These are phyloP conservation scores for Plantago coronopus DNA, from an alignment of 305 asterid genomes.

Conservation along the genomic window DNA sequence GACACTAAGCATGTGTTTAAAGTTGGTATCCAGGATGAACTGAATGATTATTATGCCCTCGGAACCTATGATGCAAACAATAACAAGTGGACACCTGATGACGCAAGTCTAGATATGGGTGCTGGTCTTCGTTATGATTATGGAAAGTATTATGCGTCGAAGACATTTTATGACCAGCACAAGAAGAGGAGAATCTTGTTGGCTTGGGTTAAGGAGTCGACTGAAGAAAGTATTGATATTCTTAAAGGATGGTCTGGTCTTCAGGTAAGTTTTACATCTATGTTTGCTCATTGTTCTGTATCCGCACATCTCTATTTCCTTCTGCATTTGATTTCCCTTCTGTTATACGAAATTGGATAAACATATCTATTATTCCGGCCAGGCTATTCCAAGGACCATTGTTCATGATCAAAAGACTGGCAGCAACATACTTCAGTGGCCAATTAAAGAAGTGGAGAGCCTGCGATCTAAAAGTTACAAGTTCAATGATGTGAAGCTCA, in stretches of 20 bases:
- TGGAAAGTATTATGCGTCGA: constrained; percentile 52
- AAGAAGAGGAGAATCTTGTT: constrained; percentile 44
- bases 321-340: too few species aligned
- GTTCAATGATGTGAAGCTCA: constrained; percentile 37
- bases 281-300: too few species aligned
- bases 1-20: constrained; percentile 43
- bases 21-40: constrained; percentile 40
- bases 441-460: constrained; percentile 51
- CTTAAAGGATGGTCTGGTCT: constrained; percentile 59
- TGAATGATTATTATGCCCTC: constrained; percentile 34
- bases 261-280: constrained; percentile 31
- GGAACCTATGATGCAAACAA: constrained; percentile 39
- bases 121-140: constrained; percentile 44
- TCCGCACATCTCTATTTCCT: too few species aligned
- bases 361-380: background rate
- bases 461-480: constrained; percentile 28
- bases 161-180: constrained; percentile 35
- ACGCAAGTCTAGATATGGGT: constrained; percentile 38
- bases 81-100: constrained; percentile 31
- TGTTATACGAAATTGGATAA: too few species aligned
- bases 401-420: constrained; percentile 36
- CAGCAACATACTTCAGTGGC: constrained; percentile 64
- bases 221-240: constrained; percentile 25
- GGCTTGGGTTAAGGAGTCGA: constrained; percentile 46
- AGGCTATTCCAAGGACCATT: constrained; percentile 59